Base-by-base conservation (phyloP, 2,329 filamentous ascomycete species). In the Tetracladium maxilliforme region DNA sequence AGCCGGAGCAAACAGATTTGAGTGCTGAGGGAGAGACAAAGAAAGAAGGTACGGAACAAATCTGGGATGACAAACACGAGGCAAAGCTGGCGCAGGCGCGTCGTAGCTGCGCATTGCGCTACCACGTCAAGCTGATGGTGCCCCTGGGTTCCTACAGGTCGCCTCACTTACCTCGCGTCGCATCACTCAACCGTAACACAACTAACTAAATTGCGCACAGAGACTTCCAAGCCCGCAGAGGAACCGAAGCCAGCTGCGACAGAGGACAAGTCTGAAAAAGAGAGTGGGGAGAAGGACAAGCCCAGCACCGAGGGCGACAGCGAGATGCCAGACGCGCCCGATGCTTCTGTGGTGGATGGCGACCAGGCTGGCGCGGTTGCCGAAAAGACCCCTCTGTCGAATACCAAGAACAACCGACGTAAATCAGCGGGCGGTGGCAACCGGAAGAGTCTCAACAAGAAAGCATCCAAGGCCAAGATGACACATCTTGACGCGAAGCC, bases 401-500 rank as follows among this genome's bases (percentile, higher is more conserved):
- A 49, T 16, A 45, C 56, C 25, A 55, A 56, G 33, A 69, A 70
- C 40, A 48, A 57, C 33, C 64, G 64, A 45, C 79, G 82, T 56
- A 90, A 90, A 64, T 92, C 82, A 14, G 61, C 61, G 21, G 63
- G 62, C 28, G 66, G 64, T 21, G 62, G 76, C 7, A 70, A 77
- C 36, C 59, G 84, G 61, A 86, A 86, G 33, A 30, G 15, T 49
- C 61, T 84, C 33, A 90, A 72, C 58, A 82, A 77, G 58, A 93
- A 90, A 62, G 79, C 73, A 46, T 86, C 80, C 23, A 75, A 74
- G 54, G 63, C 66, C 33, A 74, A 75, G 44, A 61, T 79, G 34
- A 65, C 65, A 22, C 69, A 83, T 39, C 63, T 82, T 26, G 70
- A 93, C 45, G 86, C 82, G 35, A 65, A 92, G 57, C 81, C 90